Conservation (phyloP, 2,329 filamentous ascomycete species). For the Neurospora sp. region DNA sequence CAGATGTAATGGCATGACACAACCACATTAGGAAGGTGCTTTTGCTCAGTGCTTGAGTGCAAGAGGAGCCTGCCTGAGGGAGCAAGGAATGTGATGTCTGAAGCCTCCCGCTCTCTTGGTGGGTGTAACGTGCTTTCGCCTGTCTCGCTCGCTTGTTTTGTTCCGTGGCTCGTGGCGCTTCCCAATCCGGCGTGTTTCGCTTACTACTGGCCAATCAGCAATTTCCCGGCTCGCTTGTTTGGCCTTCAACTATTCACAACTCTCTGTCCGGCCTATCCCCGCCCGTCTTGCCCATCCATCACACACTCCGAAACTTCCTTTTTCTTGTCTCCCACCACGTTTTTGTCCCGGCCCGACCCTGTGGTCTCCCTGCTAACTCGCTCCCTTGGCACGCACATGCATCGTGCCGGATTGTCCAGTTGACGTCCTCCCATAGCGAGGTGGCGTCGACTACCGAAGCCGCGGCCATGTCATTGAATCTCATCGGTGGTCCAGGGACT, state of each 20-base stretch:
- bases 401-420: neutral
- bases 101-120: neutral
- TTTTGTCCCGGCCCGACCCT: neutral
- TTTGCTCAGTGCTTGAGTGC: too few species aligned
- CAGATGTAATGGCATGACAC: neutral
- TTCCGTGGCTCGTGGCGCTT: neutral
- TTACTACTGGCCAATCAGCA: slow-evolving; percentile 26
- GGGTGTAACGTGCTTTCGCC: neutral
- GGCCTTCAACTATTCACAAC: neutral
- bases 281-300: neutral
- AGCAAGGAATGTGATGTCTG: neutral
- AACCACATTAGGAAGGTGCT: neutral
- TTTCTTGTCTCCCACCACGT: neutral
- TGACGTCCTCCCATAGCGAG: neutral
- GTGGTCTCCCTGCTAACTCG: neutral
- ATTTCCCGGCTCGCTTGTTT: slow-evolving; percentile 24
- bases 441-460: neutral
- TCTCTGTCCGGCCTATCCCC: neutral
- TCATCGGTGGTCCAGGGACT: neutral
- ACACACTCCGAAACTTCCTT: neutral
- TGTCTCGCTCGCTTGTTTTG: neutral
- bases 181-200: slow-evolving; percentile 18
- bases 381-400: neutral
- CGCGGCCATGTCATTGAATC: neutral
- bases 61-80: neutral